phyloP scores from a whole-genome alignment of 345 rosid genomes.

The Mallotus nudiflorus region DNA sequence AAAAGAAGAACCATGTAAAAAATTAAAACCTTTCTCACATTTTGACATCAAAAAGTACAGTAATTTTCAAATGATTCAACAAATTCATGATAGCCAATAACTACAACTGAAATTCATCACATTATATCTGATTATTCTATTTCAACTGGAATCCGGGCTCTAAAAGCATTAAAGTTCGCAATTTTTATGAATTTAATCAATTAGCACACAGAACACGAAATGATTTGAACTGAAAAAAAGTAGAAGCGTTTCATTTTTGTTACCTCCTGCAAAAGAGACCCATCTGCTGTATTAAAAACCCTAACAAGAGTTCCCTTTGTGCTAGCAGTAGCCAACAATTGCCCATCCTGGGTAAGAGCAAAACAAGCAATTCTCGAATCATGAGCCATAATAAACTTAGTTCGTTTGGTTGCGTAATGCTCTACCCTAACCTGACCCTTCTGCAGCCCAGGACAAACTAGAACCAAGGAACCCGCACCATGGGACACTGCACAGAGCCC shows the following conservation, averaged over 20 bases:
- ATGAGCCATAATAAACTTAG: conserved; percentile 90
- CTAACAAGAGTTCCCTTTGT: conserved; percentile 87
- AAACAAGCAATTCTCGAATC: conserved; percentile 94
- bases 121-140: no score
- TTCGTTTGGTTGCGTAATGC: conserved; percentile 81
- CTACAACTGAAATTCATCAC: no score
- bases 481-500: conserved; percentile 94
- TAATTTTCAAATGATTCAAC: no score
- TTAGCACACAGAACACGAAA: no score
- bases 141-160: not conserved
- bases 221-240: no score
- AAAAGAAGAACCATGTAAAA: no score
- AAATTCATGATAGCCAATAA: no score
- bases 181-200: no score
- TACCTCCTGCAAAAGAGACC: conserved; percentile 86
- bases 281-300: conserved; percentile 71
- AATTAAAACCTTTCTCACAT: no score
- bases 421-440: conserved; percentile 92
- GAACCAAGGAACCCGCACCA: conserved; percentile 64
- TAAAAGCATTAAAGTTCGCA: no score
- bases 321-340: conserved; percentile 83
- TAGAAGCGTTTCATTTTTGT: no score
- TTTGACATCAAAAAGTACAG: no score
- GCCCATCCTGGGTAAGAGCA: conserved; percentile 79
- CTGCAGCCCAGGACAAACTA: conserved; percentile 86